These are phyloP conservation scores for Xylariaceae sp. DNA, from an alignment of 2,329 filamentous ascomycete species.

Conservation along the genomic window DNA sequence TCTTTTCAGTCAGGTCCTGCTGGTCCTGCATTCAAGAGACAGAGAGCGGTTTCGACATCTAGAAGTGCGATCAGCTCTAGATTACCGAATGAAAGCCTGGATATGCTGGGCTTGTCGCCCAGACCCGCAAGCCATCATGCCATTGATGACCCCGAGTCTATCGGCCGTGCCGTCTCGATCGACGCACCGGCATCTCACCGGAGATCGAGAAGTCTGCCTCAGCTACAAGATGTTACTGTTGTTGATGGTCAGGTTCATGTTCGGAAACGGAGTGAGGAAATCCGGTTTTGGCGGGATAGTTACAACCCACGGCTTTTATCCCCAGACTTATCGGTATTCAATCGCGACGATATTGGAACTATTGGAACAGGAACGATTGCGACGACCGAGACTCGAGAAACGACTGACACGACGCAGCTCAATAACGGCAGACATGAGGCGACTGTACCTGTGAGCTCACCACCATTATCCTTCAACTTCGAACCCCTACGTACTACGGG, in stretches of 20 bases:
- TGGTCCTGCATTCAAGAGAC: slow-evolving; percentile 37
- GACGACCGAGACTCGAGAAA: slow-evolving; percentile 13
- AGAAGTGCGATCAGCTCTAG: slow-evolving; percentile 38
- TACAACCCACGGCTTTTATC: slow-evolving; percentile 49
- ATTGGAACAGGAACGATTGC: slow-evolving; percentile 21
- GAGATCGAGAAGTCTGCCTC: slow-evolving; percentile 56
- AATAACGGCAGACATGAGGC: slow-evolving; percentile 33
- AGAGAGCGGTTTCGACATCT: slow-evolving; percentile 41
- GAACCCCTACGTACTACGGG: slow-evolving; percentile 49
- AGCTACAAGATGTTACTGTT: slow-evolving; percentile 39
- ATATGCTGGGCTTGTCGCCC: slow-evolving; percentile 52
- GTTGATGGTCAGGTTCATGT: slow-evolving; percentile 32
- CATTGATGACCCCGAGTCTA: slow-evolving; percentile 44
- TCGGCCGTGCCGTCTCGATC: slow-evolving; percentile 58
- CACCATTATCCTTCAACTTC: slow-evolving; percentile 52
- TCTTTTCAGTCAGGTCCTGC: slow-evolving; percentile 45
- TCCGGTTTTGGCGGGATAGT: slow-evolving; percentile 59
- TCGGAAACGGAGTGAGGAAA: slow-evolving; percentile 57
- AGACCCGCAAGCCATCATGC: slow-evolving; percentile 53
- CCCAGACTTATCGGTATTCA: slow-evolving; percentile 44
- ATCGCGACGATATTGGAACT: slow-evolving; percentile 32
- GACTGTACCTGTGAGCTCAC: slow-evolving; percentile 32
- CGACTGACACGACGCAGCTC: slow-evolving; percentile 21
- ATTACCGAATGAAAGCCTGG: slow-evolving; percentile 37
- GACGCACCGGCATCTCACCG: slow-evolving; percentile 46